Evolutionary conservation across 2,329 filamentous ascomycete species (phyloP).

Genomic region (Lithohypha guttulata): DNA sequence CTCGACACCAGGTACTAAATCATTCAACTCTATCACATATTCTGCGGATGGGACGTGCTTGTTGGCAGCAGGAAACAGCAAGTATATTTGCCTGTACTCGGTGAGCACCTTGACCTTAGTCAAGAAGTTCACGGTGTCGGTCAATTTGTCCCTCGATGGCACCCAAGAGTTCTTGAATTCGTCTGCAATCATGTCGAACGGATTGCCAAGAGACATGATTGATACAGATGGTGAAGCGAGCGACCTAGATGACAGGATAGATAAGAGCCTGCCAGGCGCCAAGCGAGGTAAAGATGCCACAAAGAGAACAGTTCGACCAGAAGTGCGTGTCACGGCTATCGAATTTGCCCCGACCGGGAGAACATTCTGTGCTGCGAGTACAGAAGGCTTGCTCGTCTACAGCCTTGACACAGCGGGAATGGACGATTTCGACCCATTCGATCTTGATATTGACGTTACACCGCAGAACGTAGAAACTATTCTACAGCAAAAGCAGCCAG

Average conservation of each 20-base stretch:
- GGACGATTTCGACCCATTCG: slow-evolving; percentile 80
- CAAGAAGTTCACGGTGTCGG: slow-evolving; percentile 90
- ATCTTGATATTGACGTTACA: slow-evolving; percentile 88
- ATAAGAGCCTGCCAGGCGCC: slow-evolving; percentile 70
- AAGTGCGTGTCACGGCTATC: slow-evolving; percentile 74
- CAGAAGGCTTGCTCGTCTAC: slow-evolving; percentile 88
- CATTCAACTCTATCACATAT: slow-evolving; percentile 78
- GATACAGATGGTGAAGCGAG: slow-evolving; percentile 82
- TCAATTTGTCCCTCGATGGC: slow-evolving; percentile 90
- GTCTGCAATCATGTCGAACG: slow-evolving; percentile 79
- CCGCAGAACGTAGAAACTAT: slow-evolving; percentile 74
- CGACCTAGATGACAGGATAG: slow-evolving; percentile 74
- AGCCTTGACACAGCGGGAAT: slow-evolving; percentile 66
- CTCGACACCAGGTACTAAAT: slow-evolving; percentile 81
- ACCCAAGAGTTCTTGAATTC: slow-evolving; percentile 97
- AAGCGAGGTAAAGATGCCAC: slow-evolving; percentile 76
- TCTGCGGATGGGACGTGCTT: slow-evolving; percentile 87
- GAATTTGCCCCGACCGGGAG: slow-evolving; percentile 82
- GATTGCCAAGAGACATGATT: slow-evolving; percentile 62
- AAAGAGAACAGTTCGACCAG: slow-evolving; percentile 61
- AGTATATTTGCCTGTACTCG: slow-evolving; percentile 97
- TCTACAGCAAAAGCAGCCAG: slow-evolving; percentile 59
- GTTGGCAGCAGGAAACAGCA: slow-evolving; percentile 87
- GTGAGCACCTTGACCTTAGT: slow-evolving; percentile 80
- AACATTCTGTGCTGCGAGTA: slow-evolving; percentile 87